These are phyloP conservation scores for Rhodosporidiobolus sp. DNA, from an alignment of 768 basidiomycete species.

Conservation along the genomic window DNA sequence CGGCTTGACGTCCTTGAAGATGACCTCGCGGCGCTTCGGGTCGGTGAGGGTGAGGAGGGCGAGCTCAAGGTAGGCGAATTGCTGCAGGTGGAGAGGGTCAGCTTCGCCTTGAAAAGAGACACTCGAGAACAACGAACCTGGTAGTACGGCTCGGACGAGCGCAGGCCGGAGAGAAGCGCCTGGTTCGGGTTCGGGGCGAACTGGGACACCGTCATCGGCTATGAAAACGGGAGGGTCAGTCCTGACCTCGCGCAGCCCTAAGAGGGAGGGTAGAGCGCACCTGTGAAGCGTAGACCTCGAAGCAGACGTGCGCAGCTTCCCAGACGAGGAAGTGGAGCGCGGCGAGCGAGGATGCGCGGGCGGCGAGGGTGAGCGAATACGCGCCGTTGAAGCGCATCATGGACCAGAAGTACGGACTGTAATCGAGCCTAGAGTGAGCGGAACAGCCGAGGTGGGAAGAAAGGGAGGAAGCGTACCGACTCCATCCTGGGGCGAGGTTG, in stretches of 20 bases:
- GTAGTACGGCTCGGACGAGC: conserved; percentile 29
- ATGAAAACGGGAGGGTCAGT: not conserved
- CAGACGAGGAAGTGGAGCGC: conserved; percentile 14
- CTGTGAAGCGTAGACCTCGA: conserved; percentile 39
- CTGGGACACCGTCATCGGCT: conserved; percentile 37
- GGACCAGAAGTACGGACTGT: conserved; percentile 30
- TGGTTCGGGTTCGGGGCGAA: conserved; percentile 33
- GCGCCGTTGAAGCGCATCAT: conserved; percentile 28
- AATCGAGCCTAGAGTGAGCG: not conserved
- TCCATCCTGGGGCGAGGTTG: conserved; percentile 22
- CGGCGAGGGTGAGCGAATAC: conserved; percentile 27
- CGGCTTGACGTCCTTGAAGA: conserved; percentile 39
- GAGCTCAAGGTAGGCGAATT: conserved; percentile 41
- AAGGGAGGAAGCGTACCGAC: conserved; percentile 10
- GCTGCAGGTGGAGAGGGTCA: not conserved
- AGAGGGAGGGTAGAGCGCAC: not conserved
- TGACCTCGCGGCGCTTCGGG: conserved; percentile 24
- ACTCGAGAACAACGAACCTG: conserved; percentile 7
- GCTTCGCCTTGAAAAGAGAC: not conserved
- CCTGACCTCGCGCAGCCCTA: not conserved
- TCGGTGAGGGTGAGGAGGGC: conserved; percentile 19
- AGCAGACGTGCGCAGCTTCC: conserved; percentile 28
- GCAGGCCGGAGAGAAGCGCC: conserved; percentile 32
- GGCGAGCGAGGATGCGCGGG: conserved; percentile 1
- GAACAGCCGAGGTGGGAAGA: not conserved